These are phyloP conservation scores for Paratrypanosoma confusum DNA, from an alignment of 208 protist genomes.

Conservation along the genomic window DNA sequence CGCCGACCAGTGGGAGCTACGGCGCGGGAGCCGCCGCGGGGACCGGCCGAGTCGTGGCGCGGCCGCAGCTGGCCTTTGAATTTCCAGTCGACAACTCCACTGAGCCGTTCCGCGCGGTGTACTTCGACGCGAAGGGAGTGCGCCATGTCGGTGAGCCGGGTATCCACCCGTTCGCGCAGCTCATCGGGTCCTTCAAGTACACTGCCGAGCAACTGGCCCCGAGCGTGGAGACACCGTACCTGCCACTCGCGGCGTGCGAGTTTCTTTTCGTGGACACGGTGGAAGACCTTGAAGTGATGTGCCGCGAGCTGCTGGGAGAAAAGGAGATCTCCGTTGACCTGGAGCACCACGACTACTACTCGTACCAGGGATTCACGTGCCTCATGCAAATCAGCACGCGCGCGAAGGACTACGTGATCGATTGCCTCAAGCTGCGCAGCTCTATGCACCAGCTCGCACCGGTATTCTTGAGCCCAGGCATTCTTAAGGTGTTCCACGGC, in stretches of 20 bases:
- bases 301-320: slow-evolving; percentile 22
- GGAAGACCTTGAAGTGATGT: slow-evolving; percentile 24
- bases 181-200: slow-evolving; percentile 34
- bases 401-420: slow-evolving; percentile 94
- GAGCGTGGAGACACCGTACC: slow-evolving; percentile 34
- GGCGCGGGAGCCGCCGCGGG: slow-evolving; percentile 10
- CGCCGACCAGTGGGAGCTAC: neutral
- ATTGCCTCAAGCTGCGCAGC: slow-evolving; percentile 89
- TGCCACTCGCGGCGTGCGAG: slow-evolving; percentile 46
- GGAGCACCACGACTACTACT: slow-evolving; percentile 92
- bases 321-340: slow-evolving; percentile 92
- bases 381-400: slow-evolving; percentile 98
- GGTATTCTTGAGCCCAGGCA: slow-evolving; percentile 85
- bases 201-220: slow-evolving; percentile 44
- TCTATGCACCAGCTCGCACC: slow-evolving; percentile 82
- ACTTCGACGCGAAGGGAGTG: slow-evolving; percentile 41
- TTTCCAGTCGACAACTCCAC: slow-evolving; percentile 61
- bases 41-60: slow-evolving; percentile 16
- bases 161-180: slow-evolving; percentile 62
- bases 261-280: slow-evolving; percentile 63
- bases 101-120: slow-evolving; percentile 47
- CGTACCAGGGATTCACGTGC: slow-evolving; percentile 95
- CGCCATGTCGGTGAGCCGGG: slow-evolving; percentile 36
- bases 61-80: slow-evolving; percentile 73
- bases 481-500: slow-evolving; percentile 97